Evolutionary conservation across 1,139 yeast species (phyloP).

Genomic region (Yamadazyma conglobata): DNA sequence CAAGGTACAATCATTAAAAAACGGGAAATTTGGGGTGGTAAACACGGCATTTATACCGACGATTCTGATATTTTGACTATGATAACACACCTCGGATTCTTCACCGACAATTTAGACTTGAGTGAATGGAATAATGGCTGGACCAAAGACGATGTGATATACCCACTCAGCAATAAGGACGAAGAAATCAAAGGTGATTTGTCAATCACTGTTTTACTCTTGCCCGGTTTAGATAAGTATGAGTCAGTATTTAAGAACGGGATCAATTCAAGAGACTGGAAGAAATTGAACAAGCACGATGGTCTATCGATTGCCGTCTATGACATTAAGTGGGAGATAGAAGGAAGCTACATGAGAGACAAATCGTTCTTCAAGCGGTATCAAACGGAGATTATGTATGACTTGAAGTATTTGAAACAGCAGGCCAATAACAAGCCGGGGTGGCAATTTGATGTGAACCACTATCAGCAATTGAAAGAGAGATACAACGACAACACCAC

Average conservation of each 20-base stretch:
- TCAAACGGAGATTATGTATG: slow-evolving; percentile 26
- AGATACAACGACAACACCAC: slow-evolving; percentile 18
- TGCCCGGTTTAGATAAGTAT: slow-evolving; percentile 66
- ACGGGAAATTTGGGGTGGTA: slow-evolving; percentile 87
- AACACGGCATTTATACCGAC: slow-evolving; percentile 73
- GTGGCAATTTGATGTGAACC: slow-evolving; percentile 31
- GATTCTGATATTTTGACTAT: slow-evolving; percentile 83
- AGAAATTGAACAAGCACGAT: slow-evolving; percentile 47
- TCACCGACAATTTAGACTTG: slow-evolving; percentile 30
- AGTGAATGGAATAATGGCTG: slow-evolving; percentile 35
- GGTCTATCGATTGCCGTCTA: slow-evolving; percentile 65
- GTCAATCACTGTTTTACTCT: slow-evolving; percentile 62
- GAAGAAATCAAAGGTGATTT: slow-evolving; percentile 47
- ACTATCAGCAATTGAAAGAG: slow-evolving; percentile 25
- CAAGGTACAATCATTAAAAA: slow-evolving; percentile 32
- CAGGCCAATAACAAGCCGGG: slow-evolving; percentile 19
- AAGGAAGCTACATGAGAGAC: slow-evolving; percentile 30
- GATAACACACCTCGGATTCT: slow-evolving; percentile 69
- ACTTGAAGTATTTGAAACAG: slow-evolving; percentile 19
- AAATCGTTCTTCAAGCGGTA: slow-evolving; percentile 27
- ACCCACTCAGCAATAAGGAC: slow-evolving; percentile 23
- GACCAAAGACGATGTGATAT: slow-evolving; percentile 24
- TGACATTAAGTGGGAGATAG: slow-evolving; percentile 49
- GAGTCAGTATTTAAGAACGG: slow-evolving; percentile 64
- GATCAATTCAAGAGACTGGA: slow-evolving; percentile 74